These are phyloP conservation scores for Sanghuangporus sanghuang DNA, from an alignment of 1,284 basidiomycete genomes.

Conservation along the genomic window DNA sequence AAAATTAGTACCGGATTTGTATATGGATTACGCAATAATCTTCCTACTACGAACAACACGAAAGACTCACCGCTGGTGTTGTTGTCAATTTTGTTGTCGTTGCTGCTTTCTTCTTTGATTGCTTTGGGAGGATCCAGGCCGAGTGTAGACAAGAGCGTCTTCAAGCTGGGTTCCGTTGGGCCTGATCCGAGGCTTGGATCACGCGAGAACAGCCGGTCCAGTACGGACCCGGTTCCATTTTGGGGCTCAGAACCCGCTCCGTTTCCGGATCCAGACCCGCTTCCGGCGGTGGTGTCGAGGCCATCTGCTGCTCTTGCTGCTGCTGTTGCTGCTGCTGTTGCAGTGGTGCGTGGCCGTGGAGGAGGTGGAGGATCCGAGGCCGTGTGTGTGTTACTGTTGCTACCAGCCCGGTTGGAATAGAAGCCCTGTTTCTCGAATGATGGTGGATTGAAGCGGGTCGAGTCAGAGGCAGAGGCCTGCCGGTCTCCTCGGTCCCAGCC, in stretches of 20 bases:
- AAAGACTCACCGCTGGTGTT: background rate
- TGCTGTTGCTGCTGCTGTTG: no score
- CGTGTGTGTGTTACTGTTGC: background rate
- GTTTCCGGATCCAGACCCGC: background rate
- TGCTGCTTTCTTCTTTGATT: background rate
- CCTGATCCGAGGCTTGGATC: background rate
- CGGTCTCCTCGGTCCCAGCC: no score
- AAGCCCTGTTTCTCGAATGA: background rate
- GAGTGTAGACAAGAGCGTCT: background rate
- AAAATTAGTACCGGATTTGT: background rate
- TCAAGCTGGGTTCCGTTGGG: background rate
- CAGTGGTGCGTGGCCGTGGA: background rate
- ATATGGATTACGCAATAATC: background rate
- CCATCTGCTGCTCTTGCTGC: no score
- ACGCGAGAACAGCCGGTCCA: background rate
- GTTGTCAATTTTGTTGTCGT: background rate
- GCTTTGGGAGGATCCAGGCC: background rate
- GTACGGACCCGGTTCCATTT: background rate
- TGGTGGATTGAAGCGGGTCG: no score
- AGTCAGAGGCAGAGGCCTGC: no score
- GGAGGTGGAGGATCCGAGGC: background rate
- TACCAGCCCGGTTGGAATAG: background rate
- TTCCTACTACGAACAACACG: background rate
- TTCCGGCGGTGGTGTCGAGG: no score
- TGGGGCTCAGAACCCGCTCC: background rate